Evolutionary conservation across 106 monocot species (phyloP), one percentile per base, ranked within the genome.

Genomic region (Dactylorhiza incarnata): DNA sequence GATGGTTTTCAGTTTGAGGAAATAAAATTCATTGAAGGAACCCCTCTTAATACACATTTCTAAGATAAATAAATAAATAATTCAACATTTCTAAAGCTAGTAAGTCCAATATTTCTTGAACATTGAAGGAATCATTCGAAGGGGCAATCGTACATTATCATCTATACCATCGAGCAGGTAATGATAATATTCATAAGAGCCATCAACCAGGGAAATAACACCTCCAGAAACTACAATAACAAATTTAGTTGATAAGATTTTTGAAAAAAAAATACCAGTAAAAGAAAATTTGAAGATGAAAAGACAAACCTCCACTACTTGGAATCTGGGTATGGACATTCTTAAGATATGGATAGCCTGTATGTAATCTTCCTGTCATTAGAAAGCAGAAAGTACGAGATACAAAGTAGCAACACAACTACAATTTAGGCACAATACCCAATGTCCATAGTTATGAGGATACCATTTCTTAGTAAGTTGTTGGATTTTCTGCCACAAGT

Each of bases 171-270:
- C 84, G 58, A 71, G 97, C 76, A 99, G 86, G 65, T 99, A 99
- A 92, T 99, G 99, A 69, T 88, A 99, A 62, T 99, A 99, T 76
- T 94, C 91, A 85, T 99, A 99, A 29, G 99, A 99, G 45, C 99
- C 99, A 75, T 94, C 88, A 74, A 94, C 67, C 72, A 90, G 71
- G 24, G 91, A 89, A 15, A 81, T 62, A 53, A 79, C 73, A 52
- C 99, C 94, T 71, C 89, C 91, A 75, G 86, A 90, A 75, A 99
- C 99, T 99, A 83, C 85, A 91, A 72, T 65, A 78, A 29, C 11
- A 16, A 9, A 67, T 43, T 5, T n/a, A 69, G 82, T 50, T 70
- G 52, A 78, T 11, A 46, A 63, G 15, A 48, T 26, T 15, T 43
- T 16, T 67, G 26, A 16, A 17, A 37, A 4, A 4, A 54, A 22